These are phyloP conservation scores for Chromosphaera perkinsii DNA, from an alignment of 208 protist species.

Conservation along the genomic window DNA sequence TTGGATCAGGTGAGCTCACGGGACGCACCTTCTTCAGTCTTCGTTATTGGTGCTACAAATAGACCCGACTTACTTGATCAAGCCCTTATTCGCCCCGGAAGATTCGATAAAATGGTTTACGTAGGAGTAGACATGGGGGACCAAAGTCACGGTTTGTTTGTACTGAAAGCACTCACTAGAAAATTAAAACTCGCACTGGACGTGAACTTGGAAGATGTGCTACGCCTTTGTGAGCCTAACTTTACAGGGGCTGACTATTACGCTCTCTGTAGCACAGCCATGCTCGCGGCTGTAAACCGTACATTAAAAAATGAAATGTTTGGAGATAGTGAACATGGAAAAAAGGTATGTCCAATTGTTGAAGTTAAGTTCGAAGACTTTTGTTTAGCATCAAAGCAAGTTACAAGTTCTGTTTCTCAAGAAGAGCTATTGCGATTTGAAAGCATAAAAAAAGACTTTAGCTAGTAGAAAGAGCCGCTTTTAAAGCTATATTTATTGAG, in stretches of 20 bases:
- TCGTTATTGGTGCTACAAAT: slow-evolving; percentile 68
- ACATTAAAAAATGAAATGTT: too few relatives aligned
- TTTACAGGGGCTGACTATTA: slow-evolving; percentile 61
- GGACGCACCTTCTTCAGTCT: slow-evolving; percentile 40
- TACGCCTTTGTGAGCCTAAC: too few relatives aligned
- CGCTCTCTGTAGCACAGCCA: slow-evolving; percentile 47
- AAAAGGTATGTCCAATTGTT: too few relatives aligned
- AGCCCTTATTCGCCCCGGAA: slow-evolving; percentile 57
- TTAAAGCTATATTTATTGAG: too few relatives aligned
- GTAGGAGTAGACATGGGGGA: slow-evolving; percentile 49
- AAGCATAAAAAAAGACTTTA: too few relatives aligned
- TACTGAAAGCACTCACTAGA: slow-evolving; percentile 50
- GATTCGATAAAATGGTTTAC: slow-evolving; percentile 58
- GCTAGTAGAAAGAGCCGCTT: too few relatives aligned
- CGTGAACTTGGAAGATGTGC: slow-evolving; percentile 26
- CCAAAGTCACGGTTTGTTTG: slow-evolving; percentile 34
- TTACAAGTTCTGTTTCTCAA: too few relatives aligned
- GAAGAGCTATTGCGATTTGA: too few relatives aligned
- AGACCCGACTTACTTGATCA: slow-evolving; percentile 61
- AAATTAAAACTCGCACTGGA: slow-evolving; percentile 45
- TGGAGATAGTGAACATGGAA: too few relatives aligned
- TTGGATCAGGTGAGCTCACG: slow-evolving; percentile 67
- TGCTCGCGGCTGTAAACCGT: slow-evolving; percentile 44
- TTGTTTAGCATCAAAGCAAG: too few relatives aligned
- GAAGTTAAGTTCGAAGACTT: too few relatives aligned